A percentile compares a stretch with the other conserved stretches of the same genome.
phyloP scores from a whole-genome alignment of 495 filamentous ascomycete species.

The Penicillium desertorum region DNA sequence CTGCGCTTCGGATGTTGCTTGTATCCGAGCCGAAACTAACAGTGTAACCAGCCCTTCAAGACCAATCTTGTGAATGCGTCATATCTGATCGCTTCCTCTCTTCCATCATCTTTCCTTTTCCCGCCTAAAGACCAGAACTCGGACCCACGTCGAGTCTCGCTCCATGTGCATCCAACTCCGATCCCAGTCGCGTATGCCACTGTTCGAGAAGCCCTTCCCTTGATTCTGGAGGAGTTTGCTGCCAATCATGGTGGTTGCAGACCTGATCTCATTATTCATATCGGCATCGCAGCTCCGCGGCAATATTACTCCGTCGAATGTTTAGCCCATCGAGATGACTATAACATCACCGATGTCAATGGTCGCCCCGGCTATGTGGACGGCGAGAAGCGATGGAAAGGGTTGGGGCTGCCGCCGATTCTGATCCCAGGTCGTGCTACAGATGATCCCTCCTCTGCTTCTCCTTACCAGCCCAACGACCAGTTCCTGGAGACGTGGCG shows the following conservation, averaged over 20 bases:
- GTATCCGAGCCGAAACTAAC: constrained; percentile 11
- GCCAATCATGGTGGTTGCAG: constrained; percentile 41
- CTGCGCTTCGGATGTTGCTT: constrained; percentile 17
- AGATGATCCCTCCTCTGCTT: constrained; percentile 3
- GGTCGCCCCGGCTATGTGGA: constrained; percentile 56
- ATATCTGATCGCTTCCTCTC: constrained; percentile 63
- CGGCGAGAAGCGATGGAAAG: constrained; percentile 47
- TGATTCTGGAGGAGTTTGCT: constrained; percentile 45
- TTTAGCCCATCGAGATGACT: constrained; percentile 72
- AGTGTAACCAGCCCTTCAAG: constrained; percentile 60
- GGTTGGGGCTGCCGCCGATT: constrained; percentile 39
- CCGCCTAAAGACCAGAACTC: constrained; percentile 17
- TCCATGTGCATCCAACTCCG: constrained; percentile 64
- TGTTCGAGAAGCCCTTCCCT: constrained; percentile 62
- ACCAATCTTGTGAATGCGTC: constrained; percentile 68
- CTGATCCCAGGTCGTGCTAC: constrained; percentile 31
- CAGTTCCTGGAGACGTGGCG: constrained; percentile 41
- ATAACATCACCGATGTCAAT: constrained; percentile 66
- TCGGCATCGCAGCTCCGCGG: constrained; percentile 76
- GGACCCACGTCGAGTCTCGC: constrained; percentile 54
- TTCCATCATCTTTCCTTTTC: constrained; percentile 35
- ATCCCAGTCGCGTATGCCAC: constrained; percentile 67
- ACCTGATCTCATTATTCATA: constrained; percentile 70
- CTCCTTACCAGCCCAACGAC: constrained; percentile 34
- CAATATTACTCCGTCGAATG: constrained; percentile 68